Evolutionary conservation across 306 rosid species (phyloP).

Genomic region (Vachellia pachyceras): DNA sequence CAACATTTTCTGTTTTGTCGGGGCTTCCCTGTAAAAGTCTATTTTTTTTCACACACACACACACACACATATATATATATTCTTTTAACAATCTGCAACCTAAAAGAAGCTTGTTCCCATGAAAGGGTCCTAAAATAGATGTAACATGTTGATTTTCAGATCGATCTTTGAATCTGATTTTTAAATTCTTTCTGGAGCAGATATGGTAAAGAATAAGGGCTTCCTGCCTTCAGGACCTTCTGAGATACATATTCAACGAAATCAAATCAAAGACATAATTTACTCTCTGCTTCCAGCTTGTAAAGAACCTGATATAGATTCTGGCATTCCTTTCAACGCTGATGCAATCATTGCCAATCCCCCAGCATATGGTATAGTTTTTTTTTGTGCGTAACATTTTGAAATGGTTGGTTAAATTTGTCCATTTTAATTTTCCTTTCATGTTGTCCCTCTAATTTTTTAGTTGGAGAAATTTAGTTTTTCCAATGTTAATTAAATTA

Average conservation of each 20-base stretch:
- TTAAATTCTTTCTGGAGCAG: constrained; percentile 53
- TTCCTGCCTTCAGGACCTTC: constrained; percentile 99
- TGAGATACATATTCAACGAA: constrained; percentile 89
- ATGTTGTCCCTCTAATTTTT: neutral
- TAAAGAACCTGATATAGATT: constrained; percentile 85
- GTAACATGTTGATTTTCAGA: constrained; percentile 14
- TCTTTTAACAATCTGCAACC: neutral
- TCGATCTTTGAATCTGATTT: constrained; percentile 36
- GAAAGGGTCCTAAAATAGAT: neutral
- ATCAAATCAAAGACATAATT: constrained; percentile 93
- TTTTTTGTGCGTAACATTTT: constrained; percentile 19
- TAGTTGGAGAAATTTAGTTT: neutral
- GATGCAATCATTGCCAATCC: constrained; percentile 99
- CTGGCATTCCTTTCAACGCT: constrained; percentile 76
- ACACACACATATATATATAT: too few relatives aligned
- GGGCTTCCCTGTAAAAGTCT: neutral
- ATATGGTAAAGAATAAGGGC: constrained; percentile 99
- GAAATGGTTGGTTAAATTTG: constrained; percentile 23
- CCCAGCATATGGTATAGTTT: constrained; percentile 84
- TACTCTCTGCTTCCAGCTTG: constrained; percentile 89
- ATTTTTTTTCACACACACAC: too few relatives aligned
- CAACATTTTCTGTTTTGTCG: neutral
- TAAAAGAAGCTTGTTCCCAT: neutral
- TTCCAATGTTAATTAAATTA: neutral
- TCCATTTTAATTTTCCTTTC: constrained; percentile 20